phyloP scores from a whole-genome alignment of 179 eudicot species.

The Monotropa hypopitys region DNA sequence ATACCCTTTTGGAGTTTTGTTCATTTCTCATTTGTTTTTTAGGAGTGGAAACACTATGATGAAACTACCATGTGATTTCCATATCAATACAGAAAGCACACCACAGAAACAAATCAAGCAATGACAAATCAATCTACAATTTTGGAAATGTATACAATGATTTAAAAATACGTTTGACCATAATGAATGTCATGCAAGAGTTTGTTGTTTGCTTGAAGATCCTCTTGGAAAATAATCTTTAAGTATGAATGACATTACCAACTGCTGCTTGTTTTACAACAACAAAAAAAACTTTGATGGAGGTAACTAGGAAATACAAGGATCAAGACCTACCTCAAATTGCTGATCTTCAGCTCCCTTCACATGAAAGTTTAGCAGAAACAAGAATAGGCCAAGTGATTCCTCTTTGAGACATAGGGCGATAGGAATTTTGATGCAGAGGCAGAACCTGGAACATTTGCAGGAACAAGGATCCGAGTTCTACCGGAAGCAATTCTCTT shows the following conservation, averaged over 20 bases:
- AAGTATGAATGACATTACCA: not conserved
- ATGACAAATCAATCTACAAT: not conserved
- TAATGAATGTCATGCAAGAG: not conserved
- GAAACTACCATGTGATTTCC: not conserved
- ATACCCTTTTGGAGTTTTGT: not conserved
- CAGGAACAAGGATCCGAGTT: slow-evolving; percentile 80
- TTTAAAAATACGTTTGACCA: not conserved
- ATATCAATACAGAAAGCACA: not conserved
- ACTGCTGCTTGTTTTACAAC: not conserved
- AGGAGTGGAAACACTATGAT: not conserved
- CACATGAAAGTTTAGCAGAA: slow-evolving; percentile 39
- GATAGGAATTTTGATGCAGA: slow-evolving; percentile 49
- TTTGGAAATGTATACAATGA: not conserved
- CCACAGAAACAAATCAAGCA: not conserved
- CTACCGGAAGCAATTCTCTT: slow-evolving; percentile 69
- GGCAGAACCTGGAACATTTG: slow-evolving; percentile 36
- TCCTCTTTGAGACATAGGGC: slow-evolving; percentile 64
- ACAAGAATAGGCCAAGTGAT: slow-evolving; percentile 89
- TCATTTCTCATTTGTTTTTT: not conserved
- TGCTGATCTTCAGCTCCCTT: not conserved
- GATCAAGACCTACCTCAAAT: not conserved
- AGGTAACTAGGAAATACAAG: not conserved
- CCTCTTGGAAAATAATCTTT: not conserved
- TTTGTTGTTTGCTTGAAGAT: not conserved
- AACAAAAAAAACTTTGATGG: not conserved